Base-by-base conservation (phyloP, 352 stramenopile species). In the Globisporangium alternatum region DNA sequence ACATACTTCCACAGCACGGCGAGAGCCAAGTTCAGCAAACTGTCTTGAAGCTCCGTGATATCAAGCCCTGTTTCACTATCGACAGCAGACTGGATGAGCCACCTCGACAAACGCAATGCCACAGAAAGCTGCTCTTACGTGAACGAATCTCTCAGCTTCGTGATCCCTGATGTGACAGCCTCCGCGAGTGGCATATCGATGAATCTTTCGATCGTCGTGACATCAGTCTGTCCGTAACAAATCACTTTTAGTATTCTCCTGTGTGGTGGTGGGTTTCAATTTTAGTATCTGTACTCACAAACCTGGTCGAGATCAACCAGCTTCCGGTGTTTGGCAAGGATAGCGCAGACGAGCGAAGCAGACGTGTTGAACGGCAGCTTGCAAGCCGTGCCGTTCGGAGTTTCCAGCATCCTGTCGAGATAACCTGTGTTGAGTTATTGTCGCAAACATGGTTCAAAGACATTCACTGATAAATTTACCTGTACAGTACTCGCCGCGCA, bases 1-100 rank as follows among this genome's bases (percentile, higher is more conserved):
- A 59, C 64, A 21, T 44, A 77, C 70, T 56, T 77, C 70, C 67
- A 72, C 22, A 71, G 44, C 19, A 72, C 67, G 10, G 54, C 62
- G n/a, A 77, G 57, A 21, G 68, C 60, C 37, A 77, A 56, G 59
- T 65, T 70, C 56, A 70, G 60, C 17, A 62, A 37, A 51, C 39
- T 53, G 28, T 17, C 59, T 45, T 68, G 70, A 59, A 70, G 59
- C 19, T 17, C 22, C 39, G 8, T 21, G 15, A 56, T 21, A 5
- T 67, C 48, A 44, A 2, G 39, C 17, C 66, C 47, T 56, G 39
- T 52, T 47, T 43, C 28, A 12, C 69, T 41, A 76, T n/a, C 2
- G 54, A 71, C 19, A 43, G 17, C 2, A n/a, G 13, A 4, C 9
- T 28, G 37, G 17, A 28, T 43, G 37, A 52, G 41, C 56, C 43